Evolutionary conservation across 108 stramenopile species (phyloP), one percentile per base, ranked within the genome.

Genomic region (Aurantiochytrium sp.): DNA sequence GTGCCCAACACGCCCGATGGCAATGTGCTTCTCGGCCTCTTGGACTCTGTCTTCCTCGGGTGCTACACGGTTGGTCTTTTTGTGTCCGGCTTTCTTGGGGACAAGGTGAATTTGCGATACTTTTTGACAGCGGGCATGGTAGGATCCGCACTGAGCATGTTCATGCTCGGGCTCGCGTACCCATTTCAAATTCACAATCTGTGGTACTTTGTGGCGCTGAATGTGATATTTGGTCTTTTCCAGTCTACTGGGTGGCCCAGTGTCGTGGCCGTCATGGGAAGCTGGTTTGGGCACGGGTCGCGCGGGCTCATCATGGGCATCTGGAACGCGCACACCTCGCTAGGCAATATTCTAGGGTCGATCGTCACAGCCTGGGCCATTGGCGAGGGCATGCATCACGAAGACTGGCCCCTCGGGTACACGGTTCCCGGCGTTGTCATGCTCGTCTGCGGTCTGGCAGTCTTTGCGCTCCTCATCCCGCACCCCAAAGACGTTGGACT

Each of bases 221-320:
- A 83, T 53, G 76, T 53, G 19, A 0, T 53, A 12, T 83, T 83
- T 83, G 76, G 76, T 28, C 23, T 83, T 23, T 83, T 83, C 51
- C 76, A 83, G 51, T 83, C 76, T 12, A 53, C 51, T 18, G 76
- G 76, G 0, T 83, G 76, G 76, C 76, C 76, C n/a, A 83, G 76
- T 23, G 76, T 83, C 28, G 18, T 83, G 45, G 45, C 76, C n/a
- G 76, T 83, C 49, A 83, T 83, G 76, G 76, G 76, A 1, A 53
- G 49, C 25, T 83, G 76, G 76, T 83, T 83, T 35, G 76, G 76
- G 1, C 76, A 83, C 51, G 76, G 76, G 0, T 53, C 49, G 10
- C 76, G 76, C 45, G 76, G 76, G 23, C 51, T 83, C 6, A 53
- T 83, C 76, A 83, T 83, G 76, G 76, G 76, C n/a, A 28, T 83